phyloP scores from a whole-genome alignment of 305 asterid genomes.

The Salvia sclarea region DNA sequence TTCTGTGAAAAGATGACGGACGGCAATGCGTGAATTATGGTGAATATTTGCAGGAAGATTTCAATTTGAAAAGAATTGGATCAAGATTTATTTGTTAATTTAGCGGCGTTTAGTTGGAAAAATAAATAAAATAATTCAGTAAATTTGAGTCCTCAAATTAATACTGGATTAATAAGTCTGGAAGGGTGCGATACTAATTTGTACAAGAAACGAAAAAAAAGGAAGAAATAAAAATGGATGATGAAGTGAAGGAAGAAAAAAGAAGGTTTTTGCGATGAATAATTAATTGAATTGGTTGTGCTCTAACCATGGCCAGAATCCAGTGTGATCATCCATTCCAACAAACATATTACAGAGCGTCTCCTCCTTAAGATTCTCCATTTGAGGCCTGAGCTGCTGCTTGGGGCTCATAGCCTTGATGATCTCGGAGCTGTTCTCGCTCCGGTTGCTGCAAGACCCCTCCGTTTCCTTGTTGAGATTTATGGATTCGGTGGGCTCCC shows the following conservation, averaged over 20 bases:
- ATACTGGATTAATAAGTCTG: too few species aligned
- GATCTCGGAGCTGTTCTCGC: slow-evolving; percentile 66
- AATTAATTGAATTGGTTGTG: slow-evolving; percentile 50
- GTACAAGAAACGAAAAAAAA: slow-evolving; percentile 26
- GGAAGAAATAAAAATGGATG: slow-evolving; percentile 1
- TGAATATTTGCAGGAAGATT: too few species aligned
- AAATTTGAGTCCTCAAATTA: too few species aligned
- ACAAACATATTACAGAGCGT: slow-evolving; percentile 57
- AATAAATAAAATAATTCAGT: too few species aligned
- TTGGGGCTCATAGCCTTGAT: slow-evolving; percentile 43
- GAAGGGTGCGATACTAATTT: too few species aligned
- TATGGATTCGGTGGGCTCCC: slow-evolving; percentile 65
- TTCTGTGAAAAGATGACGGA: too few species aligned
- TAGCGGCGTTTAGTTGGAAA: too few species aligned
- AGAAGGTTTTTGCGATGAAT: too few species aligned
- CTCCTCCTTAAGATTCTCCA: slow-evolving; percentile 62
- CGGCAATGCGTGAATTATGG: too few species aligned
- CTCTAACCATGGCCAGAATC: slow-evolving; percentile 76
- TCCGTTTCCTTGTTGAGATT: slow-evolving; percentile 74
- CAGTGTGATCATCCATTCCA: slow-evolving; percentile 70
- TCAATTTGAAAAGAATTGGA: too few species aligned
- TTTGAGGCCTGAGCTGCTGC: slow-evolving; percentile 36
- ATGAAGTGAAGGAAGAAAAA: too few species aligned
- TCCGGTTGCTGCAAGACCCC: slow-evolving; percentile 61
- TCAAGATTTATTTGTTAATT: too few species aligned